Percentiles rank a stretch among this genome's conserved stretches.
Evolutionary conservation across 2,329 filamentous ascomycete genomes (phyloP).

Genomic region (Scedosporium dehoogii): DNA sequence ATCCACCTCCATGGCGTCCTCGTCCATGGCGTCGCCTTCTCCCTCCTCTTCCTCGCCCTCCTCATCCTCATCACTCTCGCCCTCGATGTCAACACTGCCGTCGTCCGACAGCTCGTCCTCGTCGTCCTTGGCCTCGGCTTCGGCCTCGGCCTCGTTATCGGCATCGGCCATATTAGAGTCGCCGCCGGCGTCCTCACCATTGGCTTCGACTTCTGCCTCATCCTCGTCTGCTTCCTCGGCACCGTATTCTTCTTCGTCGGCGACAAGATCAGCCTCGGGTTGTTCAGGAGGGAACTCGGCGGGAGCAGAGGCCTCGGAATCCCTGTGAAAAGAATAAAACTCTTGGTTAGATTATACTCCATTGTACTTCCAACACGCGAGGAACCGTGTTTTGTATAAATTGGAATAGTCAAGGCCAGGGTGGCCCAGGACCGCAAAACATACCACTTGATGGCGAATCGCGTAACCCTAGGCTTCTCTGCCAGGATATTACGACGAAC

Average conservation of each 20-base stretch:
- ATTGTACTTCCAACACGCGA: neutral
- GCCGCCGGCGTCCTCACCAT: slow-evolving; percentile 44
- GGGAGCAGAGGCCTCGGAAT: slow-evolving; percentile 93
- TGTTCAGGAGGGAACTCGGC: slow-evolving; percentile 96
- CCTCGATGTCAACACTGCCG: slow-evolving; percentile 70
- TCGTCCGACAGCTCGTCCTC: slow-evolving; percentile 63
- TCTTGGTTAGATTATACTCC: neutral
- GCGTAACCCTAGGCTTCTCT: slow-evolving; percentile 93
- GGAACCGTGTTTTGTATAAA: neutral
- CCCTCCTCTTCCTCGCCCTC: slow-evolving; percentile 50
- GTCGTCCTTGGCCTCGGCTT: slow-evolving; percentile 35
- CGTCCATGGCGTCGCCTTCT: slow-evolving; percentile 38
- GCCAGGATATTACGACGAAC: slow-evolving; percentile 87
- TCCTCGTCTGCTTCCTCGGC: slow-evolving; percentile 77
- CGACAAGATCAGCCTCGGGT: slow-evolving; percentile 80
- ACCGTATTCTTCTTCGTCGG: slow-evolving; percentile 84
- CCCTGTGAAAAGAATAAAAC: slow-evolving; percentile 57
- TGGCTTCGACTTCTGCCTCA: slow-evolving; percentile 42
- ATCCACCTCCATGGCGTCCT: slow-evolving; percentile 27
- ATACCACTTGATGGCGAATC: slow-evolving; percentile 98
- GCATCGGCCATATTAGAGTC: slow-evolving; percentile 69
- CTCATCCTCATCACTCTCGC: slow-evolving; percentile 64
- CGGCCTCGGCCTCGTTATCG: slow-evolving; percentile 38
- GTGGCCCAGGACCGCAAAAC: slow-evolving; percentile 23
- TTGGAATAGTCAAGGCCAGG: no score